Conservation (phyloP, 345 rosid species). For the rapeseed (Brassica napus) region Da-Ae NC_063448.1:48699501-48700000, state of each 20-base stretch:
- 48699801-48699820: conserved; percentile 29
- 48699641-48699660: background rate
- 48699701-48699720: conserved; percentile 12
- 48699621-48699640: no score
- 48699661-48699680: background rate
- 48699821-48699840: background rate
- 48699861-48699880: conserved; percentile 22
- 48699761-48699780: background rate
- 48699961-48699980: conserved; percentile 27
- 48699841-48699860: conserved; percentile 14
- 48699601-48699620: no score
- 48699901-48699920: conserved; percentile 9
- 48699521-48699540: no score
- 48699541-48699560: no score
- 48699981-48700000: background rate
- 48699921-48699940: conserved; percentile 6
- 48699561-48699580: no score
- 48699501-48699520: no score
- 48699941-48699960: background rate
- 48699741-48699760: background rate
- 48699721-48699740: background rate
- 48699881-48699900: background rate
- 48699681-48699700: background rate
- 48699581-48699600: background rate
- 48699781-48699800: background rate